Evolutionary conservation across 179 eudicot genomes (phyloP).

Genomic region (Kewa caespitosa): DNA sequence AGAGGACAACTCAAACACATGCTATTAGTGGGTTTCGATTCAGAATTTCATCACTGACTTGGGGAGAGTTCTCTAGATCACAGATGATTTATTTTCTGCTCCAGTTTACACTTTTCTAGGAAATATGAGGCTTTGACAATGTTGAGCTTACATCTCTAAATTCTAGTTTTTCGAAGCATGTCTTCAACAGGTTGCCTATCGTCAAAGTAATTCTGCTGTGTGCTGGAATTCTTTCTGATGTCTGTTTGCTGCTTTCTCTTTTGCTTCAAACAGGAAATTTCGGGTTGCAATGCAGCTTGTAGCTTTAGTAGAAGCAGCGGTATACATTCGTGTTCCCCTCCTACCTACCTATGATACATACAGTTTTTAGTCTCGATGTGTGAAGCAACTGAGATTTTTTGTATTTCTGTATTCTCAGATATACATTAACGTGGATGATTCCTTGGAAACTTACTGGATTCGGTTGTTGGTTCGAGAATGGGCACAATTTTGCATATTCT

Average conservation of each 20-base stretch:
- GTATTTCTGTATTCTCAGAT: slow-evolving; percentile 47
- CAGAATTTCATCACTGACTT: too few relatives aligned
- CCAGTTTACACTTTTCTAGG: too few relatives aligned
- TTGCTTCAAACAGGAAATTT: slow-evolving; percentile 62
- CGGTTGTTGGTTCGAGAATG: slow-evolving; percentile 82
- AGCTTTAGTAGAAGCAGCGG: slow-evolving; percentile 80
- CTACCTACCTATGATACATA: background rate
- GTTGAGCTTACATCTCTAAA: too few relatives aligned
- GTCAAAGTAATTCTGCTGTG: background rate
- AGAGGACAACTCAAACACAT: too few relatives aligned
- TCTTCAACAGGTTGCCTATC: slow-evolving; percentile 9
- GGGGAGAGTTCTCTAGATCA: too few relatives aligned
- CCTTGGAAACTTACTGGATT: slow-evolving; percentile 74
- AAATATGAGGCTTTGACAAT: too few relatives aligned
- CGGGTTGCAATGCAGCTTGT: slow-evolving; percentile 80
- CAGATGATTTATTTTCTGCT: too few relatives aligned
- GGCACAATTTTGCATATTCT: slow-evolving; percentile 78
- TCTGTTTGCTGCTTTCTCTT: slow-evolving; percentile 4
- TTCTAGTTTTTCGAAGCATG: too few relatives aligned
- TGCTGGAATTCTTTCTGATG: background rate
- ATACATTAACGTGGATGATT: slow-evolving; percentile 65
- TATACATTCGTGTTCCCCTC: slow-evolving; percentile 26
- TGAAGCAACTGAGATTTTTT: slow-evolving; percentile 8
- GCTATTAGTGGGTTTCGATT: too few relatives aligned
- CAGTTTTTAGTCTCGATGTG: background rate